Conservation (phyloP, 179 eudicot genomes). For the Spinacia oleracea region DNA sequence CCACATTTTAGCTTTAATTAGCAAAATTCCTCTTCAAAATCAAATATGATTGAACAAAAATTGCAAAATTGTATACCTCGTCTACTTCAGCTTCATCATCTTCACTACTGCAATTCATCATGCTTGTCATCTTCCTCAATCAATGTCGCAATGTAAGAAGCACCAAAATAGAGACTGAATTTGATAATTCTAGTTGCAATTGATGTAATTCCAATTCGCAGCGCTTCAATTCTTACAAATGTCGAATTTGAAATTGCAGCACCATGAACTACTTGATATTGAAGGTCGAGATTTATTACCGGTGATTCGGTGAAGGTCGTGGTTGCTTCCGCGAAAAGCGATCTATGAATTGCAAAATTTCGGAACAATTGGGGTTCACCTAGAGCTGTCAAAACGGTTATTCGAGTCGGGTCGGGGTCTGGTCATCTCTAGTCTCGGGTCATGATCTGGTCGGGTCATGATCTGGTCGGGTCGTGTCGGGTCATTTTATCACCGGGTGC, state of each 20-base stretch:
- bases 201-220: not conserved
- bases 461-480: too few relatives aligned
- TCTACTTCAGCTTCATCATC: constrained; percentile 51
- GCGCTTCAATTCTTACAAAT: not conserved
- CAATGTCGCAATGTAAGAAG: not conserved
- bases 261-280: not conserved
- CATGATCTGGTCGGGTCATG: too few relatives aligned
- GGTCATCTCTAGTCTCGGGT: too few relatives aligned
- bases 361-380: not conserved
- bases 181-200: not conserved
- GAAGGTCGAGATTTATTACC: not conserved
- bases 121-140: constrained; percentile 15
- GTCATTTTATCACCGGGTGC: too few relatives aligned
- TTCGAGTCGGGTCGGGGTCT: too few relatives aligned
- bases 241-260: not conserved
- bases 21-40: not conserved
- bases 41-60: not conserved
- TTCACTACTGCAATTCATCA: constrained; percentile 25
- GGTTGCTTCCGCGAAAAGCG: not conserved
- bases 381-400: too few relatives aligned
- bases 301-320: not conserved
- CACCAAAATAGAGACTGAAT: not conserved
- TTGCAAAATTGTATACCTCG: constrained; percentile 40
- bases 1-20: not conserved
- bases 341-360: not conserved